These are phyloP conservation scores for Fusarium piperis DNA, from an alignment of 2,329 filamentous ascomycete species.

Conservation along the genomic window DNA sequence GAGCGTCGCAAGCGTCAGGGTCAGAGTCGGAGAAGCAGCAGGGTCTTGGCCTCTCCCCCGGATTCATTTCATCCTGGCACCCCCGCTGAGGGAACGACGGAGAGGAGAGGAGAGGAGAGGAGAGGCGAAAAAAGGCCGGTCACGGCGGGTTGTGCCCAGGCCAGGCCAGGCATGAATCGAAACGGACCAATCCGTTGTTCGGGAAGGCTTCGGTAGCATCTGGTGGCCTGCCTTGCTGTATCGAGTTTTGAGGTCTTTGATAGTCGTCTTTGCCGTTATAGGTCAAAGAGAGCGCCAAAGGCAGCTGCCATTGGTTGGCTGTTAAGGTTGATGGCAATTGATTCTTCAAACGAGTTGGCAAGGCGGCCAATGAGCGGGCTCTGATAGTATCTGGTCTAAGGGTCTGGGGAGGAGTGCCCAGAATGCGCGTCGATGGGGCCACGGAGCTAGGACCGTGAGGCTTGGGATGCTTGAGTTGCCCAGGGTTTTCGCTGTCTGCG, in stretches of 20 bases:
- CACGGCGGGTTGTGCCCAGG: constrained; percentile 5
- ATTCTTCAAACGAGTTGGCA: constrained; percentile 43
- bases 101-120: not conserved
- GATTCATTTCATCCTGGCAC: constrained; percentile 27
- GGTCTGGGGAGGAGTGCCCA: constrained; percentile 30
- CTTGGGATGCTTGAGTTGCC: constrained; percentile 4
- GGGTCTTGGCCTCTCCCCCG: constrained; percentile 21
- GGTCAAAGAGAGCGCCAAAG: constrained; percentile 5
- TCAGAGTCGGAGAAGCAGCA: constrained; percentile 1
- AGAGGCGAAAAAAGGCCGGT: constrained; percentile 7
- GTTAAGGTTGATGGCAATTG: constrained; percentile 41
- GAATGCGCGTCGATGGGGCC: constrained; percentile 31
- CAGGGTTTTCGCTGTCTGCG: not conserved
- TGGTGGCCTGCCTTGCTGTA: constrained; percentile 17
- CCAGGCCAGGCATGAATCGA: not conserved
- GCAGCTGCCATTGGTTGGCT: constrained; percentile 28
- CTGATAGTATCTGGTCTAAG: constrained; percentile 38
- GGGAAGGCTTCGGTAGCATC: constrained; percentile 25
- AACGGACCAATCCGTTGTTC: constrained; percentile 13
- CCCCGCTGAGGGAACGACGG: not conserved
- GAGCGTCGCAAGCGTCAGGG: not conserved
- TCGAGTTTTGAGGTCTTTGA: constrained; percentile 15
- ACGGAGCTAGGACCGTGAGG: constrained; percentile 8
- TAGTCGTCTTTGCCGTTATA: constrained; percentile 28
- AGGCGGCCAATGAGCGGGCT: constrained; percentile 38